Percentiles rank a stretch among this genome's conserved stretches.
phyloP scores from a whole-genome alignment of 1,139 yeast genomes.

The Yamadazyma atlantica region DNA sequence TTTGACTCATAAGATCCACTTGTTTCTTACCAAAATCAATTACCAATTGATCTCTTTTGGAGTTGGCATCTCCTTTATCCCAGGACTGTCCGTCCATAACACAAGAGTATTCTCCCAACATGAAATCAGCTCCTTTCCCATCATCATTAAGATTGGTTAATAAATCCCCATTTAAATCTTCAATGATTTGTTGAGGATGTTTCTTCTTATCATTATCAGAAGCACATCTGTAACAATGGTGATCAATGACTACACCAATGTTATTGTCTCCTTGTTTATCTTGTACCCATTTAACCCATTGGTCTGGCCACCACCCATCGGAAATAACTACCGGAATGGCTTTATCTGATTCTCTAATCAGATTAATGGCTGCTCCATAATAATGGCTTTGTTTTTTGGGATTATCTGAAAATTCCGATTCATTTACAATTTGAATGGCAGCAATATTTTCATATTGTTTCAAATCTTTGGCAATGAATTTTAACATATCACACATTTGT shows the following conservation, averaged over 20 bases:
- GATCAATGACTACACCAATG: slow-evolving; percentile 72
- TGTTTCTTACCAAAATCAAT: slow-evolving; percentile 43
- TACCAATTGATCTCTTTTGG: slow-evolving; percentile 34
- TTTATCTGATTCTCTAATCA: slow-evolving; percentile 56
- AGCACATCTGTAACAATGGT: slow-evolving; percentile 86
- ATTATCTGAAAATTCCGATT: slow-evolving; percentile 62
- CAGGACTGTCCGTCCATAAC: slow-evolving; percentile 78
- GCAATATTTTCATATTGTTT: slow-evolving; percentile 61
- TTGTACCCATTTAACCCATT: slow-evolving; percentile 71
- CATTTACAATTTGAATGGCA: slow-evolving; percentile 85
- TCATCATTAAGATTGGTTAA: slow-evolving; percentile 50
- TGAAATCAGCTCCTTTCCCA: slow-evolving; percentile 59
- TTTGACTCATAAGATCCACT: slow-evolving; percentile 39
- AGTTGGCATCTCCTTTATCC: slow-evolving; percentile 54
- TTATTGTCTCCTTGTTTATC: slow-evolving; percentile 34
- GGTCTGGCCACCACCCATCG: slow-evolving; percentile 92
- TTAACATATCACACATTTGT: slow-evolving; percentile 50
- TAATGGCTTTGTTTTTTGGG: slow-evolving; percentile 54
- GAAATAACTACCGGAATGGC: slow-evolving; percentile 75
- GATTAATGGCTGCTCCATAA: slow-evolving; percentile 65
- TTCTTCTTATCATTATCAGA: slow-evolving; percentile 70
- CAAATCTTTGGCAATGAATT: slow-evolving; percentile 64
- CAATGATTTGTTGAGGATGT: slow-evolving; percentile 61
- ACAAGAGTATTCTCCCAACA: slow-evolving; percentile 90
- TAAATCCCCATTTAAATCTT: slow-evolving; percentile 54